Conservation (phyloP, 495 filamentous ascomycete species). For the Penicillium fimorum region DNA sequence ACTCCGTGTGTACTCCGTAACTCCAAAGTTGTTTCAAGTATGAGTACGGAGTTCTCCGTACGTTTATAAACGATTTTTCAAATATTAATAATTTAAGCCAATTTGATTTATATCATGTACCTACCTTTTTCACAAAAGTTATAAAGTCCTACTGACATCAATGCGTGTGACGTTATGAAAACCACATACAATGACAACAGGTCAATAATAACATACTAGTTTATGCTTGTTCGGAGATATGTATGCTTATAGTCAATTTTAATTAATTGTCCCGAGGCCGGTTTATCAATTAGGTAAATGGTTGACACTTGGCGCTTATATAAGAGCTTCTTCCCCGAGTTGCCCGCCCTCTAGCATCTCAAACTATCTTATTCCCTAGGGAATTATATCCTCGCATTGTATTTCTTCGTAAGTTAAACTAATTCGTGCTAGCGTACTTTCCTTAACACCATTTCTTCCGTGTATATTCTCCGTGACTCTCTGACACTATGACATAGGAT, state of each 20-base stretch:
- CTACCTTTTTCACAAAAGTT: too few relatives aligned
- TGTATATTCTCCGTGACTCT: neutral
- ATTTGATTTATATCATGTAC: neutral
- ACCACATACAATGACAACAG: too few relatives aligned
- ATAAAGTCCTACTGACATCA: too few relatives aligned
- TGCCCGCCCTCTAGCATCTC: conserved; percentile 1
- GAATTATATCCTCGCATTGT: conserved; percentile 8
- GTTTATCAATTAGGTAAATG: conserved; percentile 5
- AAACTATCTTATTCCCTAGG: conserved; percentile 3
- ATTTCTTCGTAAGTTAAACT: conserved; percentile 5
- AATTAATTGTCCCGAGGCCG: neutral
- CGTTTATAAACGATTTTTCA: neutral
- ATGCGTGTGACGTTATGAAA: too few relatives aligned
- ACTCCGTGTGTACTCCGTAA: neutral
- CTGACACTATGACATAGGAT: conserved; percentile 2
- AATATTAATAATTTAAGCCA: neutral
- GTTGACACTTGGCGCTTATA: conserved; percentile 13
- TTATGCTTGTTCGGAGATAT: too few relatives aligned
- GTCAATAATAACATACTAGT: too few relatives aligned
- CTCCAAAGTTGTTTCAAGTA: neutral
- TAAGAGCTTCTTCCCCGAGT: neutral
- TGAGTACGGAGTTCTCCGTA: neutral
- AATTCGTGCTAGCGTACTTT: conserved; percentile 1
- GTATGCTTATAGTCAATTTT: too few relatives aligned
- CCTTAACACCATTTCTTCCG: conserved; percentile 2